These are phyloP conservation scores for Colletotrichum tofieldiae DNA, from an alignment of 2,329 filamentous ascomycete genomes.

Conservation along the genomic window DNA sequence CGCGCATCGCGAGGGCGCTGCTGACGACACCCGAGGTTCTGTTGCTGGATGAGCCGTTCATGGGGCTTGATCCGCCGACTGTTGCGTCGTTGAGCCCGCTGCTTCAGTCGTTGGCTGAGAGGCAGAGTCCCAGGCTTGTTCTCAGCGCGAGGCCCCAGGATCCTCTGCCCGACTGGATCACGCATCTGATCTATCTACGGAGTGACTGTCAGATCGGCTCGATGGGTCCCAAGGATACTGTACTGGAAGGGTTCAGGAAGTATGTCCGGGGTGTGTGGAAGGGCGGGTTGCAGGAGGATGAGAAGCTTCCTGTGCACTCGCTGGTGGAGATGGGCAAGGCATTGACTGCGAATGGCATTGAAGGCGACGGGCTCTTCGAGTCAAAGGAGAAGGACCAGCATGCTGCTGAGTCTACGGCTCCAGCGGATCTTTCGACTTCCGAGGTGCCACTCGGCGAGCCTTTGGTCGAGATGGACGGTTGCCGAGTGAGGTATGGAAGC, in stretches of 20 bases:
- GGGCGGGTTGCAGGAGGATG: slow-evolving; percentile 62
- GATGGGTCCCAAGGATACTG: slow-evolving; percentile 76
- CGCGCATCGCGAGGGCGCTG: slow-evolving; percentile 89
- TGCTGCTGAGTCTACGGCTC: slow-evolving; percentile 16
- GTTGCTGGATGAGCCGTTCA: slow-evolving; percentile 93
- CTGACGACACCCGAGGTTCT: slow-evolving; percentile 85
- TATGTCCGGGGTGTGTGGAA: slow-evolving; percentile 65
- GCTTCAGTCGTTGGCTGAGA: slow-evolving; percentile 77
- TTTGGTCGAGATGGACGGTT: slow-evolving; percentile 89
- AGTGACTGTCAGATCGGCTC: slow-evolving; percentile 76
- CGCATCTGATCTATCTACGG: slow-evolving; percentile 82
- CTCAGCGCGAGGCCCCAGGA: slow-evolving; percentile 89
- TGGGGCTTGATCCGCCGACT: slow-evolving; percentile 93
- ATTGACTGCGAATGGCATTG: slow-evolving; percentile 58
- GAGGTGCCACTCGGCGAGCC: slow-evolving; percentile 69
- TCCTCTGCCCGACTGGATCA: slow-evolving; percentile 90
- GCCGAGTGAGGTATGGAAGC: slow-evolving; percentile 83
- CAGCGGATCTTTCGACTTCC: slow-evolving; percentile 13
- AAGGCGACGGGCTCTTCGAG: slow-evolving; percentile 55
- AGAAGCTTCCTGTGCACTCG: slow-evolving; percentile 63
- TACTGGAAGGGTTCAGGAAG: slow-evolving; percentile 68
- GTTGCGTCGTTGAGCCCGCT: slow-evolving; percentile 80
- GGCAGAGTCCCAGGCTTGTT: slow-evolving; percentile 79
- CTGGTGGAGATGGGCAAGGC: slow-evolving; percentile 66
- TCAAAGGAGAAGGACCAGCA: slow-evolving; percentile 43